These are phyloP conservation scores for Wallacemonas sp. DNA, from an alignment of 208 protist species.

Conservation along the genomic window DNA sequence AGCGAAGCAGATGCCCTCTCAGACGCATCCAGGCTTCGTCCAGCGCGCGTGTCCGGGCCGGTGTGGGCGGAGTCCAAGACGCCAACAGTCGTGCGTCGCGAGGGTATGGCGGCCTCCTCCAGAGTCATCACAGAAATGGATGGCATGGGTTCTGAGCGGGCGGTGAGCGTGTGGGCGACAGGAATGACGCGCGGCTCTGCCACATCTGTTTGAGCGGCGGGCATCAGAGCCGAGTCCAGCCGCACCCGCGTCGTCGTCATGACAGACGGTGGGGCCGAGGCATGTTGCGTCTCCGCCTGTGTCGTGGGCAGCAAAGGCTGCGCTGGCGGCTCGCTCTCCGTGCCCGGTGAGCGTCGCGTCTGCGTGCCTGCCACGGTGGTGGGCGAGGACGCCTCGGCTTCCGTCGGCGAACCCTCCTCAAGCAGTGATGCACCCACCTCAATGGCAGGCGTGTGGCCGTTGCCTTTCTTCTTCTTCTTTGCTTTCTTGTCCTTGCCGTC, in stretches of 20 bases:
- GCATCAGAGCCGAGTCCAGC: neutral
- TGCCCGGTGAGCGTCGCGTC: no score
- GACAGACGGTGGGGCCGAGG: constrained; percentile 1
- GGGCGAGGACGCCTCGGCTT: no score
- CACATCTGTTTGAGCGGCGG: neutral
- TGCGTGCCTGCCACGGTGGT: no score
- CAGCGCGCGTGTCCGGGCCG: no score
- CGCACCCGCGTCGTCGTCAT: neutral
- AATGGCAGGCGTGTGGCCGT: neutral
- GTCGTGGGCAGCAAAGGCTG: neutral
- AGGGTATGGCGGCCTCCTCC: neutral
- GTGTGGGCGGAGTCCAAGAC: no score
- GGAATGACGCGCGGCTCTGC: neutral
- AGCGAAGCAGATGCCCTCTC: no score
- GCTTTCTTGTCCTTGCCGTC: neutral
- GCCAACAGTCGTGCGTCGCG: neutral
- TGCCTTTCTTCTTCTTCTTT: neutral
- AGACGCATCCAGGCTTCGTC: no score
- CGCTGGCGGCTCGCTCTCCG: neutral
- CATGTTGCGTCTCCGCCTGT: neutral
- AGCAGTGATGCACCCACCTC: neutral
- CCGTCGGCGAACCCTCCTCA: neutral
- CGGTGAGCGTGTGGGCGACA: neutral
- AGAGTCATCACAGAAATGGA: neutral
- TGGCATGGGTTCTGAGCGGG: neutral